Evolutionary conservation across 2,329 filamentous ascomycete genomes (phyloP).

Genomic region (Cladophialophora psammophila): DNA sequence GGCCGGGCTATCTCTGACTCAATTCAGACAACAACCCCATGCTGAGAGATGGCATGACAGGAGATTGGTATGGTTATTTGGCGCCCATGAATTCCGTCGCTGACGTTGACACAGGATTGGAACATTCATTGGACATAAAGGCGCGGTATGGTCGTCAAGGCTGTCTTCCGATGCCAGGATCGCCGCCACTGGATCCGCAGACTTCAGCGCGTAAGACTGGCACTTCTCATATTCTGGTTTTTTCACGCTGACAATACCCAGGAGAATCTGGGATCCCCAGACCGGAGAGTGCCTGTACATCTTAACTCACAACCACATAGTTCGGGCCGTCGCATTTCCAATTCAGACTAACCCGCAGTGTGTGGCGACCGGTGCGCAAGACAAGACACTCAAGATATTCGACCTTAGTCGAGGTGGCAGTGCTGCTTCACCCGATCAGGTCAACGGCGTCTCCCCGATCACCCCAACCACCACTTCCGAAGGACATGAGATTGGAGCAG

Average conservation of each 20-base stretch:
- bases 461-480: conserved; percentile 48
- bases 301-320: conserved; percentile 92
- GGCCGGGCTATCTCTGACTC: conserved; percentile 12
- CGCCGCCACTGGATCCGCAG: conserved; percentile 91
- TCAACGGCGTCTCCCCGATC: conserved; percentile 48
- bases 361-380: conserved; percentile 89
- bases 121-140: conserved; percentile 97
- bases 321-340: conserved; percentile 89
- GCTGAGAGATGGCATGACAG: conserved; percentile 94
- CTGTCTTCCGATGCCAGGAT: conserved; percentile 86
- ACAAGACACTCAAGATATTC: conserved; percentile 96
- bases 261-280: conserved; percentile 96
- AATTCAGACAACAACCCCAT: conserved; percentile 90
- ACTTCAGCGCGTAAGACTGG: conserved; percentile 82
- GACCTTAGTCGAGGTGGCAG: conserved; percentile 66
- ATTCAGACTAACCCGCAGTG: conserved; percentile 78
- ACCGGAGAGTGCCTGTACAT: conserved; percentile 88
- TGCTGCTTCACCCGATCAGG: conserved; percentile 54
- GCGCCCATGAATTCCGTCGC: background rate
- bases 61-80: conserved; percentile 73
- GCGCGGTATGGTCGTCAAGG: conserved; percentile 94
- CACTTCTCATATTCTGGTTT: background rate
- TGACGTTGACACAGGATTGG: conserved; percentile 70
- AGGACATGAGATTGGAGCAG: conserved; percentile 78
- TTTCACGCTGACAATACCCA: conserved; percentile 47